A percentile compares a stretch with the other conserved stretches of the same genome.
Conservation (phyloP, 2,329 filamentous ascomycete genomes). For the Hypoxylon sp. region DNA sequence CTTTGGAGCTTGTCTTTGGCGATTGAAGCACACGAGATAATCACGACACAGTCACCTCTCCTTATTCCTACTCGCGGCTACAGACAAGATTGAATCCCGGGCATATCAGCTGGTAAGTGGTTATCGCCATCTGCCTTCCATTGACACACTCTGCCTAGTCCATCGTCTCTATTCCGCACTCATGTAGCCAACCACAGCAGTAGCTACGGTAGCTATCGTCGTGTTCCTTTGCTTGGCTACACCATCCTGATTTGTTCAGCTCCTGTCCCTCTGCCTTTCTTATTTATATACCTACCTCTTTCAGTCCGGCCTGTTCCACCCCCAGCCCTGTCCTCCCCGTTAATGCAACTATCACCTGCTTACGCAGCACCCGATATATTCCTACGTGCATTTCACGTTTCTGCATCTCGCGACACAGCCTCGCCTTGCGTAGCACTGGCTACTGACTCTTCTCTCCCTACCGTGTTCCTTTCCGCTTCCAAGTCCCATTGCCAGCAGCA, state of each 20-base stretch:
- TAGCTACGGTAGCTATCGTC: slow-evolving; percentile 10
- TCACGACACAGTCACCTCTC: background rate
- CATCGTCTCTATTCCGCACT: no score
- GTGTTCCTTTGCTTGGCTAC: slow-evolving; percentile 3
- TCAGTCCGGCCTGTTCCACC: slow-evolving; percentile 6
- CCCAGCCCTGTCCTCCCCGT: slow-evolving; percentile 9
- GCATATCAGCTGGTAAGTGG: slow-evolving; percentile 7
- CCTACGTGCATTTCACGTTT: slow-evolving; percentile 2
- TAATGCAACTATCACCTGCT: slow-evolving; percentile 13
- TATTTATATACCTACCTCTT: slow-evolving; percentile 27
- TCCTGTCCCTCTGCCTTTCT: slow-evolving; percentile 8
- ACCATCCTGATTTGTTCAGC: slow-evolving; percentile 20
- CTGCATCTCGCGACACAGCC: slow-evolving; percentile 24
- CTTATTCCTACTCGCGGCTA: no score
- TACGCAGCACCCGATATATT: slow-evolving; percentile 27
- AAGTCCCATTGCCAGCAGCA: slow-evolving; percentile 11
- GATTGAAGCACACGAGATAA: slow-evolving; percentile 11
- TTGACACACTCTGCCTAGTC: background rate
- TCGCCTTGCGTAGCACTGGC: slow-evolving; percentile 27
- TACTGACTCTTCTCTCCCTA: slow-evolving; percentile 25
- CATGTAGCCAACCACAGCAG: no score
- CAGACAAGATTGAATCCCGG: no score
- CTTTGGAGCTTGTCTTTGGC: slow-evolving; percentile 8
- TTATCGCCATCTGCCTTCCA: background rate
- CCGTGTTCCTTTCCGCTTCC: slow-evolving; percentile 29